Evolutionary conservation across 352 stramenopile genomes (phyloP), one percentile per base, ranked within the genome.

Genomic region (Blastocystis sp.): DNA sequence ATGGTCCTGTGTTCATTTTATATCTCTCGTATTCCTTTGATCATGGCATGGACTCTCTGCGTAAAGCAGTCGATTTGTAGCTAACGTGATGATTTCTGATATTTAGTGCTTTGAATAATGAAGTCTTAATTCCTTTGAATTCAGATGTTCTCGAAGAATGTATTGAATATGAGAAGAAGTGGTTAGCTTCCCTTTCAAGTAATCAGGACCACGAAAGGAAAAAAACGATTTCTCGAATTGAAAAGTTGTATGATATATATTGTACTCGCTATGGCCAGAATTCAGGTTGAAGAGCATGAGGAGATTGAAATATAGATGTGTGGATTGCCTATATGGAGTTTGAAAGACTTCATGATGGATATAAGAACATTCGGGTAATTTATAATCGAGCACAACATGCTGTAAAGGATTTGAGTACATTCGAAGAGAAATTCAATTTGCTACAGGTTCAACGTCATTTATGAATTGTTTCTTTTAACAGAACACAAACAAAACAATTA

Each of bases 391-490:
- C 73, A 13, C 27, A 54, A 11, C 73, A 84, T 37, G 15, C 27
- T 0, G n/a, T 84, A 24, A 58, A 58, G 15, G 73, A 84, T 57
- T 6, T 66, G 19, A 37, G 11, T 7, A 51, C 15, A 35, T 84
- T 84, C 33, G 73, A 84, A 44, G 73, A 84, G n/a, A 64, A 84
- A 51, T 66, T 68, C 22, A 84, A 60, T 44, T 40, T 84, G 33
- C 19, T 84, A 15, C 51, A 84, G 27, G 44, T 30, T 1, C 7
- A 60, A 35, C 15, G 73, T 66, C 73, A 58, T 84, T 84, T 84
- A 66, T 84, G 51, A 15, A n/a, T 48, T 81, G 70, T 81, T 81
- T 81, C 48, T 60, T 15, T 13, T 13, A 80, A 64, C 40, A 54
- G 66, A 22, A n/a, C n/a, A 42, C 35, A 42, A 7, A 33, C 17